A percentile compares a stretch with the other conserved stretches of the same genome.
These are phyloP conservation scores for Endotrypanum monterogeii DNA, from an alignment of 208 protist genomes.

Conservation along the genomic window DNA sequence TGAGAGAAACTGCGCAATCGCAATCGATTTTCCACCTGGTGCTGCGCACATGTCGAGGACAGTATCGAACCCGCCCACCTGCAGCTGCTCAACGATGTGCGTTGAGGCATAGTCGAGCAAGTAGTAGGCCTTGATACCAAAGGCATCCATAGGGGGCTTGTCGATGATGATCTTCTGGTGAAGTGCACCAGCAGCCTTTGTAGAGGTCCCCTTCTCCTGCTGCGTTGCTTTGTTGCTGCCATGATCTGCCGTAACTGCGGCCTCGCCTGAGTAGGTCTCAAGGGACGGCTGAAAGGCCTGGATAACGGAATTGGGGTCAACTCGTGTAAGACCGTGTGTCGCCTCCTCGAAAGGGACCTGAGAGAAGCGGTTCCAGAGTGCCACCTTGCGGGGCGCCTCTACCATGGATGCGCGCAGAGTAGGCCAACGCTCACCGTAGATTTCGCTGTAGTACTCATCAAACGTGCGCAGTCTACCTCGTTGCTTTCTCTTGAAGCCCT, in stretches of 20 bases:
- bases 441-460: constrained; percentile 66
- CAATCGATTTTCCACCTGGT: constrained; percentile 76
- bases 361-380: constrained; percentile 82
- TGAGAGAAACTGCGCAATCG: constrained; percentile 78
- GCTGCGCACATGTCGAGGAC: constrained; percentile 89
- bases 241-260: background rate
- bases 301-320: constrained; percentile 41
- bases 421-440: constrained; percentile 82
- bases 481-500: constrained; percentile 7
- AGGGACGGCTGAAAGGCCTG: constrained; percentile 42
- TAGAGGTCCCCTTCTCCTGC: background rate
- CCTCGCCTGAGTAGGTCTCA: background rate
- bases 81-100: constrained; percentile 75
- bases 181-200: background rate
- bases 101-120: constrained; percentile 80
- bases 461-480: constrained; percentile 33
- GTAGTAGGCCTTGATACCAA: constrained; percentile 76
- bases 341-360: constrained; percentile 71
- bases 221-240: background rate
- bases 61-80: constrained; percentile 65
- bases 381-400: constrained; percentile 47
- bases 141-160: constrained; percentile 60
- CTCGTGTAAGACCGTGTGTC: constrained; percentile 51
- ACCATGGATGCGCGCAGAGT: constrained; percentile 54
- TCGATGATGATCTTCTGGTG: constrained; percentile 25